Conservation (phyloP, 2,329 filamentous ascomycete genomes). For the Calonectria hongkongensis region DNA sequence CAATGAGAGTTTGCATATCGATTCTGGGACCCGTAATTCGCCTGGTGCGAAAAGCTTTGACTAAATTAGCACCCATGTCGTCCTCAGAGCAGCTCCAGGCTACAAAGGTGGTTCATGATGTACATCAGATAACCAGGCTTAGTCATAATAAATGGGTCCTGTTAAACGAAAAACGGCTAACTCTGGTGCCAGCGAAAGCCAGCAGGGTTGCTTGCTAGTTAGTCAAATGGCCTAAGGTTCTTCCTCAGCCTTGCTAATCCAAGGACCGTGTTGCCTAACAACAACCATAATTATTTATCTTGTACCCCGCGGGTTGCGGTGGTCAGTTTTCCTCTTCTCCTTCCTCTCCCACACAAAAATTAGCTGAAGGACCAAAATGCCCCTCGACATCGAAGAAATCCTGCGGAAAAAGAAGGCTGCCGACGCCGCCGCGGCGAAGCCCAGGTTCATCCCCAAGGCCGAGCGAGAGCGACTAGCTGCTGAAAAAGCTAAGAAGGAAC, state of each 20-base stretch:
- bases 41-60: too few relatives aligned
- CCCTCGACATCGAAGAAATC: slow-evolving; percentile 88
- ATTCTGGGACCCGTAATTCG: too few relatives aligned
- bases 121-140: too few relatives aligned
- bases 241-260: slow-evolving; percentile 49
- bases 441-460: slow-evolving; percentile 89
- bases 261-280: slow-evolving; percentile 30
- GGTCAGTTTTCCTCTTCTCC: background rate
- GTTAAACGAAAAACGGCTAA: too few relatives aligned
- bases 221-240: too few relatives aligned
- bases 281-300: slow-evolving; percentile 29
- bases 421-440: slow-evolving; percentile 89
- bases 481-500: slow-evolving; percentile 84
- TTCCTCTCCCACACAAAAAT: background rate
- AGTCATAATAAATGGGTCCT: too few relatives aligned
- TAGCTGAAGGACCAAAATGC: slow-evolving; percentile 53
- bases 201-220: too few relatives aligned
- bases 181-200: too few relatives aligned
- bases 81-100: too few relatives aligned
- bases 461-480: slow-evolving; percentile 87
- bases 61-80: too few relatives aligned
- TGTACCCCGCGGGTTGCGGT: slow-evolving; percentile 9
- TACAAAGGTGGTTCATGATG: too few relatives aligned
- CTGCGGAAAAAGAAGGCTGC: slow-evolving; percentile 90
- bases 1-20: too few relatives aligned